Evolutionary conservation across 2,329 filamentous ascomycete species (phyloP).

Genomic region (Diaporthe ilicicola): DNA sequence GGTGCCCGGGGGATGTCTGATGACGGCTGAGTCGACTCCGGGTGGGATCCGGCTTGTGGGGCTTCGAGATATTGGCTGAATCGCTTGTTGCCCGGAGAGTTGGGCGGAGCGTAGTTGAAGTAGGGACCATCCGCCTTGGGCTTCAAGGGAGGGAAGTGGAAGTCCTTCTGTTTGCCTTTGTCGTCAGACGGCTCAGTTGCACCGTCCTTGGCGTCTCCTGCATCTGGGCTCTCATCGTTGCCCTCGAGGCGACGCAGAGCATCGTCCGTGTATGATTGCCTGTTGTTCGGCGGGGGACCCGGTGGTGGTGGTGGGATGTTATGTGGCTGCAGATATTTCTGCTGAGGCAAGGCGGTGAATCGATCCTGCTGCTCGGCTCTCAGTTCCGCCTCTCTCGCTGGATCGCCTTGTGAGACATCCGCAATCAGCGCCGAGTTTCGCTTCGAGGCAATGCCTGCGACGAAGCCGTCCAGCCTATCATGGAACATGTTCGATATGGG

Average conservation of each 20-base stretch:
- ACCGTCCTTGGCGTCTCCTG: slow-evolving; percentile 41
- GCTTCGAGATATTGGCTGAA: slow-evolving; percentile 41
- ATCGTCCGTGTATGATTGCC: slow-evolving; percentile 49
- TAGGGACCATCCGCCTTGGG: slow-evolving; percentile 60
- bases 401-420: slow-evolving; percentile 81
- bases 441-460: slow-evolving; percentile 86
- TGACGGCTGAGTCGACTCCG: slow-evolving; percentile 20
- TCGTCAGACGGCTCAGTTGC: slow-evolving; percentile 42
- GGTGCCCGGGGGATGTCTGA: slow-evolving; percentile 34
- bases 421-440: slow-evolving; percentile 85
- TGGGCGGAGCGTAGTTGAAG: slow-evolving; percentile 65
- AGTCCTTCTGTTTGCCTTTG: slow-evolving; percentile 51
- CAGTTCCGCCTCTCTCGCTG: slow-evolving; percentile 80
- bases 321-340: slow-evolving; percentile 69
- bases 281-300: slow-evolving; percentile 35
- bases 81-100: slow-evolving; percentile 50
- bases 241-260: slow-evolving; percentile 60
- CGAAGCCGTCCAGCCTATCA: slow-evolving; percentile 87
- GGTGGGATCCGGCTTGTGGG: slow-evolving; percentile 31
- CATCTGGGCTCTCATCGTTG: slow-evolving; percentile 55
- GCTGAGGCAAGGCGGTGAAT: slow-evolving; percentile 81
- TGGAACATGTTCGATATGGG: slow-evolving; percentile 81
- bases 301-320: slow-evolving; percentile 47
- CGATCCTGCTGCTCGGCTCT: slow-evolving; percentile 84
- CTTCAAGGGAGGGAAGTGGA: slow-evolving; percentile 66